Base-by-base conservation (phyloP, 768 basidiomycete species). In the Daedaleopsis nitida region DNA sequence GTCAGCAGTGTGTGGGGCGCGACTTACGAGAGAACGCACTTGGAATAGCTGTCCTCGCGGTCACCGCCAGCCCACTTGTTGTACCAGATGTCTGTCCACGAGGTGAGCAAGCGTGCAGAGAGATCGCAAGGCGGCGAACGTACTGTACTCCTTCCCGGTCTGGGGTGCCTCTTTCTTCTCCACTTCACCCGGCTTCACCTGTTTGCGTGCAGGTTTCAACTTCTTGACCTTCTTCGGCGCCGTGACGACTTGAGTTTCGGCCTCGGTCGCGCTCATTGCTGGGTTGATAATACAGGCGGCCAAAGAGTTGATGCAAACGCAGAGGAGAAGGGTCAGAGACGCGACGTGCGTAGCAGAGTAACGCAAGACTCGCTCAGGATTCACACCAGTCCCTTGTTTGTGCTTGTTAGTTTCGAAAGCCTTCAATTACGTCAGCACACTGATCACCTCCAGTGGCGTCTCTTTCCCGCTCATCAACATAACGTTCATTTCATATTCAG, bases 1-100 rank as follows among this genome's bases (percentile, higher is more conserved):
- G 42, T 48, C 48, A 23, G 34, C 39, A 6, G 14, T 32, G 14
- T 17, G 23, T 14, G 24, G 56, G 27, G 12, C 14, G 48, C 12
- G 45, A 17, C 56, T 50, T 16, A 38, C 19, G 21, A 27, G 53
- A 9, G 37, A 14, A 80, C 89, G 59, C 65, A 94, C 95, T 94
- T 96, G 38, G 95, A 96, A 72, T 98, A 94, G 59, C 86, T 90
- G 72, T 99, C 96, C 74, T 98, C 97, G 34, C 94, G 86, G 73
- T 99, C 97, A 58, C 96, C 97, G 56, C 97, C 97, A n/a, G 97
- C 97, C 96, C 96, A 98, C 77, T 97, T 96, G 76, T 98, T 95
- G 73, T 96, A 98, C 96, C 97, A 99, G 54, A 96, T 91, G 75
- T 99, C 92, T 91, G 45, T 13, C 35, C 8, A 19, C 37, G 57